Evolutionary conservation across 225 moss, liverwort and hornwort genomes (phyloP).

Genomic region (Anthoceros angustus): DNA sequence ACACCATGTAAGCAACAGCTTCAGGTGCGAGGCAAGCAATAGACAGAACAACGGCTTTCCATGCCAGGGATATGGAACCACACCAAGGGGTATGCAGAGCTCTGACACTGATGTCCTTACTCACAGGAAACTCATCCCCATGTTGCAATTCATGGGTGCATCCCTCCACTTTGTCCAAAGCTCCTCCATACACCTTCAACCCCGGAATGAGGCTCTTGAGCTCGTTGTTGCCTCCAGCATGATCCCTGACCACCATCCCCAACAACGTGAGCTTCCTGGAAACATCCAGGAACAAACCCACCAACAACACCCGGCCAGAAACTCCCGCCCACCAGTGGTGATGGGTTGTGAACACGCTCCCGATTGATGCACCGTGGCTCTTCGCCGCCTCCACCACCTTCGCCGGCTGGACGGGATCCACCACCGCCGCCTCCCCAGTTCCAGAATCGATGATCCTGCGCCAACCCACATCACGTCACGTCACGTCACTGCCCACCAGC

Average conservation of each 20-base stretch:
- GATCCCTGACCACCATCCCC: constrained; percentile 21
- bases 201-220: constrained; percentile 39
- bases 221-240: constrained; percentile 37
- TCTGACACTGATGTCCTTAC: constrained; percentile 21
- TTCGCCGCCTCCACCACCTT: constrained; percentile 32
- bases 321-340: constrained; percentile 28
- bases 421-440: constrained; percentile 30
- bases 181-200: constrained; percentile 31
- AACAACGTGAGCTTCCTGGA: background rate
- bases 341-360: constrained; percentile 37
- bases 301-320: background rate
- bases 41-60: too few species aligned
- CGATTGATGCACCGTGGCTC: constrained; percentile 23
- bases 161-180: constrained; percentile 45
- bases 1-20: too few species aligned
- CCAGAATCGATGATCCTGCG: constrained; percentile 32
- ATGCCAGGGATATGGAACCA: background rate
- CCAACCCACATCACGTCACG: background rate
- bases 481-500: too few species aligned
- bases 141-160: constrained; percentile 35
- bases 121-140: constrained; percentile 34
- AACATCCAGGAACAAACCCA: background rate
- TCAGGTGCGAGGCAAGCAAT: too few species aligned
- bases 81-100: constrained; percentile 44
- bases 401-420: constrained; percentile 34